Evolutionary conservation across 139 green algal genomes (phyloP), one percentile per base, ranked within the genome.

Genomic region (Dunaliella primolecta): DNA sequence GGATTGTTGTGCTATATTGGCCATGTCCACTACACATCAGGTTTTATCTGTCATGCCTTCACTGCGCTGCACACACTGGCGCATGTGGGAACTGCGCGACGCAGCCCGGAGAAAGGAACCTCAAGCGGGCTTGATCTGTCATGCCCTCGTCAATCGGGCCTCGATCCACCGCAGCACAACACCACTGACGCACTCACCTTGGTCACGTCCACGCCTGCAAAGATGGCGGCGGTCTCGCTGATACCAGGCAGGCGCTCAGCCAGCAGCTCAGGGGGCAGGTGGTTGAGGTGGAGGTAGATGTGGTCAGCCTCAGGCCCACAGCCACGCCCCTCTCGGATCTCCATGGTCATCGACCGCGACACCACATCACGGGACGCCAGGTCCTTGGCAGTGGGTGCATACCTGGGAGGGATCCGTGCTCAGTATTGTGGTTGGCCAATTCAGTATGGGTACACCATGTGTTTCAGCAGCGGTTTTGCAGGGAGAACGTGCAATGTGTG

Each of bases 271-370:
- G 97, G 97, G 0, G 96, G 96, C 78, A 99, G 91, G 91, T 99
- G 97, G 88, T 99, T 98, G 38, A 99, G 92, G 92, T 99, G 97
- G 77, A 99, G 94, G 93, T 99, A 98, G 84, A 99, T 98, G 94
- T 99, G 97, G 91, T 99, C 97, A 75, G 93, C 93, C 89, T 96
- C 92, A 21, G 91, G 91, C 0, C 94, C 94, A 30, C 92, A 91
- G 31, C 94, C 94, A 37, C 94, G 92, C 0, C 94, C 95, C 87
- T 98, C 96, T 1, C 96, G 86, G 84, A 98, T 98, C 91, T 98
- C 96, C 93, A 98, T 92, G 2, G 95, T 98, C 96, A 98, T 98
- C 11, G 92, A 91, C 1, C 96, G 93, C 1, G 93, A 97, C 75
- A 99, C 97, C 33, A 99, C 97, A 86, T 99, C 97, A 24, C 97